Base-by-base conservation (phyloP, 2,329 filamentous ascomycete genomes). In the Dactylonectria estremocensis region DNA sequence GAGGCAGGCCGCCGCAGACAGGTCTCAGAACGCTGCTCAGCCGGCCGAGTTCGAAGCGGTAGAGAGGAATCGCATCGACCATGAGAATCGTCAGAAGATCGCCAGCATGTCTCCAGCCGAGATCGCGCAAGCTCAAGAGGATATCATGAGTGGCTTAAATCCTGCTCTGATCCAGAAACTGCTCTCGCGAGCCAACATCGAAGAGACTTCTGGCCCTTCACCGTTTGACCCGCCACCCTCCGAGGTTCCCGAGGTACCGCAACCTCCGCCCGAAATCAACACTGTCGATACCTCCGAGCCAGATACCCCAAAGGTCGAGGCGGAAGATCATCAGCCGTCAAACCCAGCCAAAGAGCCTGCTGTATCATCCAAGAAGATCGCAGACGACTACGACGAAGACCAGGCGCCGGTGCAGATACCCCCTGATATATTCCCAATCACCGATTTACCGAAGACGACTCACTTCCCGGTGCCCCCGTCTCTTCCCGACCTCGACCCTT, bases 61-160 rank as follows among this genome's bases (percentile, higher is more conserved):
- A 49, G 95, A 97, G 77, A 90, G 89, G 76, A 83, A 84, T 69
- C 85, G 87, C 5, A 98, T 99, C 78, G 93, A 95, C 76, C 87
- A 90, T 72, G 95, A 98, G 79, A 99, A 98, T 76, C 89, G 83
- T 50, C 87, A 90, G 65, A 89, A 88, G 67, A 80, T 99, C 53
- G 91, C 90, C 14, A 85, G 86, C 28, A 98, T 99, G 96, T 93
- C 92, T 1, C 83, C 89, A 0, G 88, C 90, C 43, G 94, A 98
- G 80, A 97, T 98, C 66, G 90, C 93, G 69, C 86, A 91, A 72
- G 95, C 96, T 67, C 89, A 92, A 49, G 86, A 90, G 66, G 95
- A 98, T 72, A 84, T 99, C n/a, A 86, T 97, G 78, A 87, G 86
- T n/a, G 90, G 88, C 8, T 81, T 98, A 61, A 92, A 94, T 69